Evolutionary conservation across 805 yeast genomes (phyloP).

Genomic region (Yamadazyma phyllophila): DNA sequence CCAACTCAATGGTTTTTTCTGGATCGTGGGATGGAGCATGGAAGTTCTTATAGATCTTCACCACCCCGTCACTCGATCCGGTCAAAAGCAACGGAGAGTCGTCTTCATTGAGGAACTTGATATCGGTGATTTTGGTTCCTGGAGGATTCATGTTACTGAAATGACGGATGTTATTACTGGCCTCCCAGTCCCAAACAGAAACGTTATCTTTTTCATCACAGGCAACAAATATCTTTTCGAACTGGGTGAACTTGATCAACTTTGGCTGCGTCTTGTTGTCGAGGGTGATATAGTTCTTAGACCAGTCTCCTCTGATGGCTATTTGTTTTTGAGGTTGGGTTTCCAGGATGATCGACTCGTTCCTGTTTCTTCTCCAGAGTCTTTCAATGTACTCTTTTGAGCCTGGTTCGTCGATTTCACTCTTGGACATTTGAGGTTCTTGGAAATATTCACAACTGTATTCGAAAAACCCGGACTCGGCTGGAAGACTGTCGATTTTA

Average conservation of each 20-base stretch:
- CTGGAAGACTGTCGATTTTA: constrained; percentile 40
- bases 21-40: constrained; percentile 34
- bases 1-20: constrained; percentile 48
- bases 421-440: constrained; percentile 88
- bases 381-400: constrained; percentile 79
- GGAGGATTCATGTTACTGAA: constrained; percentile 83
- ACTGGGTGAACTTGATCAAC: constrained; percentile 78
- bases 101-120: constrained; percentile 87
- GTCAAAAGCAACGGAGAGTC: constrained; percentile 81
- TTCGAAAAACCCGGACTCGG: constrained; percentile 63
- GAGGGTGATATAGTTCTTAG: constrained; percentile 52
- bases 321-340: constrained; percentile 88
- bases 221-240: constrained; percentile 77
- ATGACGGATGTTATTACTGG: constrained; percentile 53
- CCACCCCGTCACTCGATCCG: constrained; percentile 94
- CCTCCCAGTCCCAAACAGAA: constrained; percentile 86
- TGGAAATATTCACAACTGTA: constrained; percentile 89
- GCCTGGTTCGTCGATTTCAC: constrained; percentile 89
- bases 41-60: constrained; percentile 78
- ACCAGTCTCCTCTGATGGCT: constrained; percentile 87
- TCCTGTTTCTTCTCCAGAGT: constrained; percentile 86
- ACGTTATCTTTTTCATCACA: constrained; percentile 83
- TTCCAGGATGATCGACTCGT: constrained; percentile 79
- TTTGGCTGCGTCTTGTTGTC: constrained; percentile 81
- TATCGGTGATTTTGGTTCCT: constrained; percentile 85